These are phyloP conservation scores for Phyllostachys edulis DNA, from an alignment of 176 grass and related monocot species.

Conservation along the genomic window DNA sequence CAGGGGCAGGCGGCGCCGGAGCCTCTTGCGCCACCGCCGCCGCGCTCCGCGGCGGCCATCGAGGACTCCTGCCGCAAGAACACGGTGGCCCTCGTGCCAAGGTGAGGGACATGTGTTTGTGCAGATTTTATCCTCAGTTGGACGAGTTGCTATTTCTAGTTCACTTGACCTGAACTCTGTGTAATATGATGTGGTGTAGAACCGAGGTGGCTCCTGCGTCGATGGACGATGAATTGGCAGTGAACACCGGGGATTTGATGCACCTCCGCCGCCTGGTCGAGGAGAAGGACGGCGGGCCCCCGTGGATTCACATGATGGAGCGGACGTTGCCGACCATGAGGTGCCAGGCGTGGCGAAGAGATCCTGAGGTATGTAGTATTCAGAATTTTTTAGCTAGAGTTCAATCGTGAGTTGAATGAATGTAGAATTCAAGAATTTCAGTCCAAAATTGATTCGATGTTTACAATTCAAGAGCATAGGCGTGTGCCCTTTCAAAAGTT, in stretches of 20 bases:
- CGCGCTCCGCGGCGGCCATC: neutral
- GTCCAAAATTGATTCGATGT: neutral
- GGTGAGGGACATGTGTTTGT: slow-evolving; percentile 32
- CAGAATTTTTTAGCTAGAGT: neutral
- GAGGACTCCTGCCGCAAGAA: neutral
- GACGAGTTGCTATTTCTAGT: neutral
- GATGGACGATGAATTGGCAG: slow-evolving; percentile 33
- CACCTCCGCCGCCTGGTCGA: slow-evolving; percentile 73
- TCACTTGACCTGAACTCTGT: neutral
- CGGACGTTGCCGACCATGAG: slow-evolving; percentile 50
- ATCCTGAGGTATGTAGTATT: slow-evolving; percentile 40
- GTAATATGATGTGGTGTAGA: neutral
- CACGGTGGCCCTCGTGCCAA: neutral
- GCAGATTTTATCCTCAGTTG: neutral
- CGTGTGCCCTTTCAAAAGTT: neutral
- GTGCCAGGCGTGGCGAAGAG: slow-evolving; percentile 84
- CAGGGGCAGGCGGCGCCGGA: neutral
- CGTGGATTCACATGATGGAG: slow-evolving; percentile 87
- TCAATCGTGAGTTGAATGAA: no score
- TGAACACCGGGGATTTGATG: slow-evolving; percentile 52
- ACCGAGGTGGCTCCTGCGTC: neutral
- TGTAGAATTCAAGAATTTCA: neutral
- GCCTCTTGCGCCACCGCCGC: neutral
- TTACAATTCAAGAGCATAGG: neutral
- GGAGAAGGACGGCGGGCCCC: slow-evolving; percentile 71